Base-by-base conservation (phyloP, 495 filamentous ascomycete genomes). In the Neurospora cerealis region DNA sequence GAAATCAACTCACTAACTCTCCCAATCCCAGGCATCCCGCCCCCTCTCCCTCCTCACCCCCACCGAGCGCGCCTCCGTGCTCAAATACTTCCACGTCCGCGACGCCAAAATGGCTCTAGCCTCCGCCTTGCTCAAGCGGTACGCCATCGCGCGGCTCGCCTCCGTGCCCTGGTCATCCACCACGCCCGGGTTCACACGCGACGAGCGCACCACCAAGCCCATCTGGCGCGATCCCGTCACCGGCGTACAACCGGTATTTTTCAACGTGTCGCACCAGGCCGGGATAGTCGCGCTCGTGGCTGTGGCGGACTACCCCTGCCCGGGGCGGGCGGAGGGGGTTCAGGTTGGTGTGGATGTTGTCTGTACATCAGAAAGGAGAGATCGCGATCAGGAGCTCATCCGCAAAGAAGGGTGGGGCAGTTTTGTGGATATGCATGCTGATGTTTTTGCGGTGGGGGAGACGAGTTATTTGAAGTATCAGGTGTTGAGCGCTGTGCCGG, bases 181-280 rank as follows among this genome's bases (percentile, higher is more conserved):
- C 24, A 78, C 76, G 41, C 6, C 24, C 13, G 54, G 54, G 0
- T 86, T 94, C 71, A 87, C 86, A n/a, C 86, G 90, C 69, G 89
- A 82, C 83, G 81, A 46, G 77, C 73, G 66, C 88, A 84, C 86
- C 74, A 88, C 79, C 77, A 97, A 91, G 74, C 94, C 94, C 9
- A 82, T 83, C 71, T 90, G 78, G 62, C 72, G 74, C 41, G 78
- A 83, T 72, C 72, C 78, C 0, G 76, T 72, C 9, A 75, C 81
- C 24, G 75, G 77, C 19, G 24, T 70, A 19, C 70, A 80, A 70
- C 81, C 82, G 34, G 84, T 95, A 21, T 87, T 92, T 72, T 97
- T 97, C 87, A 97, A 97, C 79, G 92, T 97, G 72, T 92, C 89
- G 71, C 94, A 97, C 79, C 94, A 97, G 80, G 92, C 91, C 17